Base-by-base conservation (phyloP, 805 yeast species). In the Sugiyamaella qingdaonensis region DNA sequence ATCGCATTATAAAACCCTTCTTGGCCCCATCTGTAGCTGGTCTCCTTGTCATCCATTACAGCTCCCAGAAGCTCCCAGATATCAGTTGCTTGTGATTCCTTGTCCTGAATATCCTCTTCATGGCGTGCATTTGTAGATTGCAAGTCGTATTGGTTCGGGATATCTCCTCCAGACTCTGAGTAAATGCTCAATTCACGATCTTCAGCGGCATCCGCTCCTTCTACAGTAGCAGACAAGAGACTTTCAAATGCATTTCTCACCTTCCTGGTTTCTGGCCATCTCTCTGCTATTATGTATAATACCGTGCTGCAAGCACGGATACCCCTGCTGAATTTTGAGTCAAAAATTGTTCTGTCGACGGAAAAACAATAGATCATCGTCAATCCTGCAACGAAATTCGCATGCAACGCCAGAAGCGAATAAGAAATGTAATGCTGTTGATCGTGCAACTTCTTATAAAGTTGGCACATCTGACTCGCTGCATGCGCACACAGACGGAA, bases 241-340 rank as follows among this genome's bases (percentile, higher is more conserved):
- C 50, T 32, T 36, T 50, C 53, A 50, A 50, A 50, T 32, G 41
- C 42, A 43, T 50, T 42, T 21, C 53, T 19, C 7, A 33, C 39
- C 14, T 32, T 14, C 18, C 43, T 18, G 11, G 48, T 34, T 13
- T 35, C 42, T 5, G 45, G 44, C 32, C 45, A 21, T 32, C 53
- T 27, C 21, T 45, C 49, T 2, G 49, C 53, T n/a, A 50, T 42
- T 10, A 50, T 41, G 33, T 33, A 50, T 7, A 50, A 13, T 13
- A 50, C 49, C n/a, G 53, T 50, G 49, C 46, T 33, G 29, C 53
- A 50, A 21, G 53, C 53, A 19, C 41, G 48, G 11, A 50, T 33
- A 13, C 45, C 53, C 8, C 41, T 41, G 33, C 34, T 21, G n/a
- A 46, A 32, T 44, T 33, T 21, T 13, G 19, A 45, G 27, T 50